A percentile compares a stretch with the other conserved stretches of the same genome.
Evolutionary conservation across 2,329 filamentous ascomycete genomes (phyloP).

Genomic region (Colletotrichum viniferum): DNA sequence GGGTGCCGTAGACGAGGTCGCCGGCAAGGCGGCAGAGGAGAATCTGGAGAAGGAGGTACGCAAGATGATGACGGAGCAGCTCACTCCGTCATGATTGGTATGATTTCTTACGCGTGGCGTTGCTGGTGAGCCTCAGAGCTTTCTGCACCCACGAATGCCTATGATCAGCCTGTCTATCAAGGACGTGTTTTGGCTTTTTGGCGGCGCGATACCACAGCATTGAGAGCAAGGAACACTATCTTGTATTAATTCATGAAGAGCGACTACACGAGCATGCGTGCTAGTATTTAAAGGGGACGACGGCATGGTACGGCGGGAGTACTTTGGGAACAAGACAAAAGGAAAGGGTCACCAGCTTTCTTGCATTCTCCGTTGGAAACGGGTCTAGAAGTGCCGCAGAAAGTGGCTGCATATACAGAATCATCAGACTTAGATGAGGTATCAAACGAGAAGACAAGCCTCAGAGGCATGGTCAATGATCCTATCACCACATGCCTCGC

Average conservation of each 20-base stretch:
- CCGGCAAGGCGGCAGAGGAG: slow-evolving; percentile 30
- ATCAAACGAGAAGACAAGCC: not conserved
- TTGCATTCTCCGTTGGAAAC: not conserved
- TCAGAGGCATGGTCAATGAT: not conserved
- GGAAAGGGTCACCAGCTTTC: not conserved
- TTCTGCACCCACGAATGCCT: not conserved
- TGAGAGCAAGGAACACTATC: not conserved
- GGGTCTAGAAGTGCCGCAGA: not conserved
- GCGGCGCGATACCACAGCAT: not conserved
- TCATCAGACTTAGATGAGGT: not conserved
- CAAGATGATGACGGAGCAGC: slow-evolving; percentile 44
- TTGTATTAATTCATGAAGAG: not conserved
- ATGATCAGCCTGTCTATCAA: not conserved
- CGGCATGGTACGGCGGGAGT: not conserved
- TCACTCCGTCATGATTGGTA: slow-evolving; percentile 39
- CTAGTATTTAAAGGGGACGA: not conserved
- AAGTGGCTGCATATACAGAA: not conserved
- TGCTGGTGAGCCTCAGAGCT: not conserved
- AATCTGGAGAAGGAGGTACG: slow-evolving; percentile 50
- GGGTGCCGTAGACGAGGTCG: slow-evolving; percentile 38
- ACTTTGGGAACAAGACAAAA: not conserved
- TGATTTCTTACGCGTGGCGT: not conserved
- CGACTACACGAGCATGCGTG: not conserved
- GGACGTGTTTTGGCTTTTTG: not conserved
- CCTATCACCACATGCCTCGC: not conserved